Evolutionary conservation across 176 grass and related monocot species (phyloP).

Genomic region (Oryza longistaminata): DNA sequence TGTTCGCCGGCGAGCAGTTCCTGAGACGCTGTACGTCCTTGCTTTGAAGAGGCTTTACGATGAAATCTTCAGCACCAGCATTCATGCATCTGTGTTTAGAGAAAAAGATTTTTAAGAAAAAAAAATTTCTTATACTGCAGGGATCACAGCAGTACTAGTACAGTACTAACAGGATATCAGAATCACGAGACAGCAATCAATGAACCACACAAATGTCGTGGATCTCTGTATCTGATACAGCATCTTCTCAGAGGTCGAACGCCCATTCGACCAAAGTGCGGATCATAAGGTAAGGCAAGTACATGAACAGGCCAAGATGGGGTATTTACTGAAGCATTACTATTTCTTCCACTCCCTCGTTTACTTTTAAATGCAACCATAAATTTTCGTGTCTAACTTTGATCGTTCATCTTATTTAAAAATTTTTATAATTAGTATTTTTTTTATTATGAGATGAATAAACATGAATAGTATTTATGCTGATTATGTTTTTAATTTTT

Average conservation of each 20-base stretch:
- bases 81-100: constrained; percentile 43
- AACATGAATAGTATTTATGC: too few relatives aligned
- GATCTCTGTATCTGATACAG: constrained; percentile 22
- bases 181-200: constrained; percentile 23
- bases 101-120: neutral
- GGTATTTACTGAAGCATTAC: constrained; percentile 12
- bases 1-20: constrained; percentile 50
- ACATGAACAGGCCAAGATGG: constrained; percentile 23
- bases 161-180: neutral
- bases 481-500: too few relatives aligned
- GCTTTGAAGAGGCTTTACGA: constrained; percentile 81
- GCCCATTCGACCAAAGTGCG: neutral
- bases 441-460: too few relatives aligned
- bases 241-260: neutral
- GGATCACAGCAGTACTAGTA: neutral
- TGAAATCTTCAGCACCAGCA: constrained; percentile 84
- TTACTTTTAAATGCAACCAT: too few relatives aligned
- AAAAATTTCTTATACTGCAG: neutral
- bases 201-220: neutral
- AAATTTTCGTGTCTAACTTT: too few relatives aligned
- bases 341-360: neutral
- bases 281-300: neutral
- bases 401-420: too few relatives aligned
- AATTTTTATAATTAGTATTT: too few relatives aligned
- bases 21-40: constrained; percentile 78